Evolutionary conservation across 1,284 basidiomycete genomes (phyloP).

Genomic region (Fistulinella cinereoalba): DNA sequence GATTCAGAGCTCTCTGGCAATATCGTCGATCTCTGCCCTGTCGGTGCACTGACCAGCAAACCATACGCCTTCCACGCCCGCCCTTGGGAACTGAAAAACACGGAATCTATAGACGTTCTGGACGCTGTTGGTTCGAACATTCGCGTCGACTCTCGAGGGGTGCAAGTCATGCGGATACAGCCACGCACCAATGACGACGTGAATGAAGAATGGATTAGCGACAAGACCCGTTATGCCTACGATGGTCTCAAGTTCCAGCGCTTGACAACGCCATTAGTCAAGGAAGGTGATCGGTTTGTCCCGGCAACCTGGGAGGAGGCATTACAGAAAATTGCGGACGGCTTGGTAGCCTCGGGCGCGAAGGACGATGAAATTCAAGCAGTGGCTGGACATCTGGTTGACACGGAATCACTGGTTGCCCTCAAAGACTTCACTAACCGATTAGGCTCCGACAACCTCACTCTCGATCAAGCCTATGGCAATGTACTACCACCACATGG

Average conservation of each 20-base stretch:
- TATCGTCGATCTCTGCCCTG: conserved; percentile 94
- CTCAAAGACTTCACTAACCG: conserved; percentile 94
- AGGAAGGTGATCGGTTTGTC: conserved; percentile 91
- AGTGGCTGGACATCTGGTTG: conserved; percentile 89
- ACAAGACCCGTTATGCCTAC: conserved; percentile 97
- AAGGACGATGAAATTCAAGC: conserved; percentile 96
- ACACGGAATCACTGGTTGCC: conserved; percentile 91
- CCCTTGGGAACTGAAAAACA: conserved; percentile 99
- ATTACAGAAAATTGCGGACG: conserved; percentile 75
- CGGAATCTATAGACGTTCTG: conserved; percentile 96
- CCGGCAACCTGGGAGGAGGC: conserved; percentile 93
- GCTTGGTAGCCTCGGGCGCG: conserved; percentile 79
- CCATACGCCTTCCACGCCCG: conserved; percentile 97
- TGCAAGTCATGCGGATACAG: conserved; percentile 96
- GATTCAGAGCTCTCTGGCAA: conserved; percentile 98
- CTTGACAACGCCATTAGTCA: conserved; percentile 88
- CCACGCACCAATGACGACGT: conserved; percentile 97
- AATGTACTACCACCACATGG: conserved; percentile 70
- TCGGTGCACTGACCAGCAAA: conserved; percentile 97
- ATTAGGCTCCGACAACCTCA: conserved; percentile 93
- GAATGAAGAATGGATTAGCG: conserved; percentile 99
- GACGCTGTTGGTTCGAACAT: conserved; percentile 99
- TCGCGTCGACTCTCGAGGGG: conserved; percentile 92
- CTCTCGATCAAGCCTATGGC: conserved; percentile 76
- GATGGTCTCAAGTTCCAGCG: conserved; percentile 97